Base-by-base conservation (phyloP, 2,329 filamentous ascomycete genomes). In the Pseudopithomyces chartarum region DNA sequence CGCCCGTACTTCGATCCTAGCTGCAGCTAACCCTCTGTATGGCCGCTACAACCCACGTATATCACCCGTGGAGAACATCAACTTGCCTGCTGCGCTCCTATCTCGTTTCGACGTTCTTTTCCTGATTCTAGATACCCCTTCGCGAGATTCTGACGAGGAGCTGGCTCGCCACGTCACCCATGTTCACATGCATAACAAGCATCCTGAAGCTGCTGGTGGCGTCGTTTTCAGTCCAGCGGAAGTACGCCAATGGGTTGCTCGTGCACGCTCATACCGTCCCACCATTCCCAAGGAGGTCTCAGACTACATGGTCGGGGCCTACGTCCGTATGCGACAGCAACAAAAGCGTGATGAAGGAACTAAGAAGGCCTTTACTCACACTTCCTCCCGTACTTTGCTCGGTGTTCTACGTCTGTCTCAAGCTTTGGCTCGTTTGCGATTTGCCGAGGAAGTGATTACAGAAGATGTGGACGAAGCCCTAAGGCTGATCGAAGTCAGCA, bases 61-160 rank as follows among this genome's bases (percentile, higher is more conserved):
- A 67, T 97, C 94, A 0, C 95, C 95, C 0, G 93, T 99, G 23
- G 95, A 99, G 77, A 99, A 99, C 78, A 99, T 99, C 79, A 99
- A 99, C 78, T 87, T 99, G 39, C 95, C 95, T n/a, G 95, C 95
- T 17, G 95, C 95, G 19, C 86, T 99, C 19, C 86, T 99, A 53
- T 97, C 94, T 57, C 91, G 95, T 85, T 99, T 99, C 78, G 95
- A 99, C 76, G 85, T 99, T 65, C 86, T 99, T 65, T 99, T 98
- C 84, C 84, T 99, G 45, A 93, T 99, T 68, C 89, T 99, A 57
- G 95, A 99, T 80, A 97, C 92, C 36, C 94, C 95, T 2, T 89
- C 88, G 17, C 90, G 92, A 61, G 95, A 99, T 65, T 85, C 86
- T 0, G 95, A 99, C 71, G 92, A 96, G 71, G 91, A 97, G 77